phyloP scores from a whole-genome alignment of 1,284 basidiomycete species.

The Sanghuangporus weigelae region DNA sequence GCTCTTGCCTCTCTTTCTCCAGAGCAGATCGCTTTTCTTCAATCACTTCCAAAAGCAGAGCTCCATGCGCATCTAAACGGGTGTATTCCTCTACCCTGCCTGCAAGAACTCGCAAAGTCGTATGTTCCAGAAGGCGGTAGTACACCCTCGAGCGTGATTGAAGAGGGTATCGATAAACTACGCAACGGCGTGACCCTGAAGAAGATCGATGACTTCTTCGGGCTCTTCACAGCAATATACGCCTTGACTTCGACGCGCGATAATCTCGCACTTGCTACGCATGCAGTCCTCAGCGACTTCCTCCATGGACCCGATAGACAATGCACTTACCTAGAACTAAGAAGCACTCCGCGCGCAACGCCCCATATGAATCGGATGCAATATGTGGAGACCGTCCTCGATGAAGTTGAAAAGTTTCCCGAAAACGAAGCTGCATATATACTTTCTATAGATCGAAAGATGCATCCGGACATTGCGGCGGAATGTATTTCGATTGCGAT shows the following conservation, averaged over 20 bases:
- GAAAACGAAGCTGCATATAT: slow-evolving; percentile 51
- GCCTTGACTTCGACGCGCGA: slow-evolving; percentile 58
- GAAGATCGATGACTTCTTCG: slow-evolving; percentile 64
- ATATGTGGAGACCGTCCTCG: slow-evolving; percentile 64
- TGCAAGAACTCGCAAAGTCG: slow-evolving; percentile 59
- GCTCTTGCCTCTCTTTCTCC: slow-evolving; percentile 36
- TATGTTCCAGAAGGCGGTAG: slow-evolving; percentile 25
- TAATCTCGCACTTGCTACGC: slow-evolving; percentile 48
- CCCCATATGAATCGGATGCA: slow-evolving; percentile 45
- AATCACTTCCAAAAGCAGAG: slow-evolving; percentile 68
- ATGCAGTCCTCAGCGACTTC: slow-evolving; percentile 60
- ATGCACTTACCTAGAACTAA: slow-evolving; percentile 68
- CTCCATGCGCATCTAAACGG: slow-evolving; percentile 82
- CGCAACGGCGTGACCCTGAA: slow-evolving; percentile 46
- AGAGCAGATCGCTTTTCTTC: slow-evolving; percentile 52
- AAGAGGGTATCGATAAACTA: slow-evolving; percentile 42
- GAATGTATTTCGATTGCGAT: slow-evolving; percentile 59
- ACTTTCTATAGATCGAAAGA: slow-evolving; percentile 68
- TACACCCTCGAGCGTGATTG: slow-evolving; percentile 26
- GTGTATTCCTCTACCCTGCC: slow-evolving; percentile 63
- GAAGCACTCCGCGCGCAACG: slow-evolving; percentile 62
- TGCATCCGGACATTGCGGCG: slow-evolving; percentile 42
- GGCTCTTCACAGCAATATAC: slow-evolving; percentile 72
- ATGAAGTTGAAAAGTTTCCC: slow-evolving; percentile 54
- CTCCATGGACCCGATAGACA: slow-evolving; percentile 43